Base-by-base conservation (phyloP, 2,329 filamentous ascomycete species). In the Beauveria medogensis region DNA sequence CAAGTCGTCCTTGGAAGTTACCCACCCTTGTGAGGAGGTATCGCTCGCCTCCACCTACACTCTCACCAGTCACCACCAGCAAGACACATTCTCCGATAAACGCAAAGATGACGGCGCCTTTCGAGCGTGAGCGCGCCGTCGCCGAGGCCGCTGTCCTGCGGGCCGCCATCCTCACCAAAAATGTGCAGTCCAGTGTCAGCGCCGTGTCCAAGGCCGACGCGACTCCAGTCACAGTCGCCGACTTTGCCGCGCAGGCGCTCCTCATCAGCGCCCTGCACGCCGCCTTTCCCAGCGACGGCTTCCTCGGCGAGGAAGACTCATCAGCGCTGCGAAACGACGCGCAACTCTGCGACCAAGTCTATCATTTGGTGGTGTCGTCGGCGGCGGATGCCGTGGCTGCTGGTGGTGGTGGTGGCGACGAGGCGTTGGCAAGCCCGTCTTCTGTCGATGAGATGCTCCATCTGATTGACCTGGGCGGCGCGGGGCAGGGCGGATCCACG, bases 241-340 rank as follows among this genome's bases (percentile, higher is more conserved):
- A 87, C 68, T 86, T 87, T 67, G 84, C 82, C 46, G 80, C 82
- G 2, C 84, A 88, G 69, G 83, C 84, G 10, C 74, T 87, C 41
- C 77, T 88, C 65, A 86, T 86, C 66, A 75, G 75, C 60, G 78
- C 81, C 30, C 72, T 87, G 51, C 82, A 79, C 66, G 70, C 72
- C 30, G 75, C 71, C 52, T 86, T 84, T 65, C 83, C 83, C 0
- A 64, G 71, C 2, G 84, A 87, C 65, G 68, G 69, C n/a, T 85
- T 86, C 64, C 74, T 88, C 46, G 84, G 83, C 60, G 84, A 88
- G 70, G 85, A 87, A 69, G 80, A 79, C 64, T 78, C 83, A 1
- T 76, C 75, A 37, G 77, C 77, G 46, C 73, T 87, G 54, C 77
- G 83, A 50, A 62, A 68, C 48, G 77, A 86, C 63, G 69, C 71